Conservation (phyloP, 129 eudicot species). For the Logfia minima region DNA sequence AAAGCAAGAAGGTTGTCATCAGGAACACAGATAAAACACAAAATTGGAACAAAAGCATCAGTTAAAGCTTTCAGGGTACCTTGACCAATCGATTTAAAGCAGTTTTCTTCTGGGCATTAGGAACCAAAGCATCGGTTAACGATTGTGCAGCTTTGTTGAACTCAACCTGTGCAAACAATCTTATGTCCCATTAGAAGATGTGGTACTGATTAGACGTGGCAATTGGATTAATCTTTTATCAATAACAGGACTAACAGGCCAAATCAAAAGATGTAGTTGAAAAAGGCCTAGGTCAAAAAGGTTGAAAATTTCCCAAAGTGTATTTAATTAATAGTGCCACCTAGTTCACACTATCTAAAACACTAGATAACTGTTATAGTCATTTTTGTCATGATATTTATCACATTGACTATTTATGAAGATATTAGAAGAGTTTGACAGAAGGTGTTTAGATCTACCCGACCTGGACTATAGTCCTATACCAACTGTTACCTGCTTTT, state of each 20-base stretch:
- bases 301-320: neutral
- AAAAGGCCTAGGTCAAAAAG: neutral
- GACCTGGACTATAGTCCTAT: neutral
- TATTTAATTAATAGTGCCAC: neutral
- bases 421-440: too few species aligned
- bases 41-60: neutral
- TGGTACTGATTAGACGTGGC: neutral
- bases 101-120: conserved; percentile 49
- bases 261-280: neutral
- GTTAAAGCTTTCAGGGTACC: conserved; percentile 18
- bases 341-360: neutral
- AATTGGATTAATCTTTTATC: neutral
- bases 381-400: neutral
- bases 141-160: conserved; percentile 64
- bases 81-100: conserved; percentile 48
- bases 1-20: conserved; percentile 15
- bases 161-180: conserved; percentile 39
- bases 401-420: too few species aligned
- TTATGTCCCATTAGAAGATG: conserved; percentile 8
- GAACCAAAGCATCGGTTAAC: conserved; percentile 55
- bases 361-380: neutral
- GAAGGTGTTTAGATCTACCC: neutral
- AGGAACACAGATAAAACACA: neutral
- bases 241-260: neutral
- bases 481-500: neutral